These are phyloP conservation scores for Stagonosporopsis vannaccii DNA, from an alignment of 2,329 filamentous ascomycete species.

Conservation along the genomic window DNA sequence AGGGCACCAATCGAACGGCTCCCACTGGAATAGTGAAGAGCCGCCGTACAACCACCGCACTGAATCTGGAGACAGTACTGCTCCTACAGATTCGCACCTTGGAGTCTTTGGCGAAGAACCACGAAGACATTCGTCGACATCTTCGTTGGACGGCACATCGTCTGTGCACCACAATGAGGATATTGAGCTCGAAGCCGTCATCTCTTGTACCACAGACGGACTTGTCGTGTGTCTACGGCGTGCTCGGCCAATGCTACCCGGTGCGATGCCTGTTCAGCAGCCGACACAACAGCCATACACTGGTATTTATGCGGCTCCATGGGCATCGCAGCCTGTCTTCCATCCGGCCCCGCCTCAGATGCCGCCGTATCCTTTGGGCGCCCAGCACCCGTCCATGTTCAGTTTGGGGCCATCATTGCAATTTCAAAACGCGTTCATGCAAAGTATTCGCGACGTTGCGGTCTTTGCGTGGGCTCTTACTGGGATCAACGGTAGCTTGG, in stretches of 20 bases:
- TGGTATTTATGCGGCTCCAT: slow-evolving; percentile 80
- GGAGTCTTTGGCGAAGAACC: slow-evolving; percentile 37
- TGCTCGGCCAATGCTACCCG: slow-evolving; percentile 73
- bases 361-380: slow-evolving; percentile 45
- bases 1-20: slow-evolving; percentile 21
- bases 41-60: slow-evolving; percentile 41
- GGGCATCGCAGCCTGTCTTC: slow-evolving; percentile 72
- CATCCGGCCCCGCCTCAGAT: slow-evolving; percentile 50
- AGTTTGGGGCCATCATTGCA: slow-evolving; percentile 56
- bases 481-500: slow-evolving; percentile 79
- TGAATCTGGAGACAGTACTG: slow-evolving; percentile 57
- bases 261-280: slow-evolving; percentile 29
- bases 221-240: slow-evolving; percentile 80
- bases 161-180: slow-evolving; percentile 47
- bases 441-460: slow-evolving; percentile 80
- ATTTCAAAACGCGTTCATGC: slow-evolving; percentile 70
- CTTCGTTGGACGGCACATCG: slow-evolving; percentile 31
- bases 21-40: slow-evolving; percentile 28
- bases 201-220: slow-evolving; percentile 89
- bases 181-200: slow-evolving; percentile 85
- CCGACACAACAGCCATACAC: slow-evolving; percentile 34
- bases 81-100: slow-evolving; percentile 46
- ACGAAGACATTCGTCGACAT: slow-evolving; percentile 38
- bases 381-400: slow-evolving; percentile 51
- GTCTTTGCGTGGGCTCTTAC: slow-evolving; percentile 87